Evolutionary conservation across 2,329 filamentous ascomycete species (phyloP).

Genomic region (Coniochaeta sp.): DNA sequence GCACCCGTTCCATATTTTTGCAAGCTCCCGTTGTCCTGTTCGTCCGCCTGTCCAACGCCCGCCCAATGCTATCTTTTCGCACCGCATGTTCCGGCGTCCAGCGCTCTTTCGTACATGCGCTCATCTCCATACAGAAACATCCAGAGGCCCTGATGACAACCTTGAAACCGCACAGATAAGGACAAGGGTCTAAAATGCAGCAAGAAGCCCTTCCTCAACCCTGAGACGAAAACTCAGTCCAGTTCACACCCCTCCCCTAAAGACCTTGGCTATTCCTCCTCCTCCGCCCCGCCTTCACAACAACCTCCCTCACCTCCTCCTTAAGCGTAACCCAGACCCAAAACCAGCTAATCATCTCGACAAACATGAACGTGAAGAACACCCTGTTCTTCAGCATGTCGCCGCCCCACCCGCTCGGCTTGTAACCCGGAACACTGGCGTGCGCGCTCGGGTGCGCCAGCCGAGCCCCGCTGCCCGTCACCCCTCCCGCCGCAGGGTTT

Average conservation of each 20-base stretch:
- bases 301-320: constrained; percentile 50
- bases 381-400: constrained; percentile 76
- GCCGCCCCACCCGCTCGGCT: constrained; percentile 40
- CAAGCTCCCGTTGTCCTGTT: too few relatives aligned
- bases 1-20: not conserved
- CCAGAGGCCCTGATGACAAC: too few relatives aligned
- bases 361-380: constrained; percentile 76
- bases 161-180: too few relatives aligned
- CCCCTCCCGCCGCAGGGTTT: constrained; percentile 14
- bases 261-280: constrained; percentile 5
- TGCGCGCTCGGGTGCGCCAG: constrained; percentile 27
- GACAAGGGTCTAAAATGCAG: too few relatives aligned
- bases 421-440: constrained; percentile 25
- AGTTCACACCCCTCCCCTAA: not conserved
- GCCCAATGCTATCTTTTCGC: too few relatives aligned
- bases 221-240: not conserved
- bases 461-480: constrained; percentile 12
- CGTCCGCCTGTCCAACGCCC: not conserved
- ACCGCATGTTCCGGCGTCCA: too few relatives aligned
- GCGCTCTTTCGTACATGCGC: too few relatives aligned
- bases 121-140: too few relatives aligned
- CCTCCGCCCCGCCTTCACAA: constrained; percentile 28
- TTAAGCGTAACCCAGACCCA: constrained; percentile 70
- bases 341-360: constrained; percentile 82
- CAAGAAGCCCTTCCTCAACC: too few relatives aligned